Percentiles rank a stretch among this genome's conserved stretches.
Evolutionary conservation across 2,329 filamentous ascomycete genomes (phyloP).

Genomic region (Aureobasidium leucospermi): DNA sequence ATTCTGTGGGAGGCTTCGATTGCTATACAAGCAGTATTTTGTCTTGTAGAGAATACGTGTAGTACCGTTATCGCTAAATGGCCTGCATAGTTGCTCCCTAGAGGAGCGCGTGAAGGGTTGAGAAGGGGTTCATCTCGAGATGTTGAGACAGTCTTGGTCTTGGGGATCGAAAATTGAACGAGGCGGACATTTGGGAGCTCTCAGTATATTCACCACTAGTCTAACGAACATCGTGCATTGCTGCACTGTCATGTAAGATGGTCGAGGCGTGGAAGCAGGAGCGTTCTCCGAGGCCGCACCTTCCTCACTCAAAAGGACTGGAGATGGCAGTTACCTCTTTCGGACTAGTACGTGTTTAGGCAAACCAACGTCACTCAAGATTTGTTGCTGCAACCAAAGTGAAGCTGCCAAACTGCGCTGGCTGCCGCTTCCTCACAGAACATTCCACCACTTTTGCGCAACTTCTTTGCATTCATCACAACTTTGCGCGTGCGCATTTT

Average conservation of each 20-base stretch:
- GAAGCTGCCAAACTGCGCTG: background rate
- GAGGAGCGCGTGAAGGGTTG: background rate
- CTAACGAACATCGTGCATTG: too few relatives aligned
- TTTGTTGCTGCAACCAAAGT: constrained; percentile 2
- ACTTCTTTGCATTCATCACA: background rate
- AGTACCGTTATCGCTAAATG: background rate
- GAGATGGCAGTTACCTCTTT: background rate
- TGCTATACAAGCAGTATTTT: too few relatives aligned
- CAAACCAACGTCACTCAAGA: constrained; percentile 5
- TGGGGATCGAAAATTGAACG: too few relatives aligned
- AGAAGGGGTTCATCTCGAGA: background rate
- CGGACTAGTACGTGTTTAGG: constrained; percentile 1
- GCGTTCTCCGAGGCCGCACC: too few relatives aligned
- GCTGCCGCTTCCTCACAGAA: background rate
- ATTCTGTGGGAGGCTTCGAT: too few relatives aligned
- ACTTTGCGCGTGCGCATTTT: background rate
- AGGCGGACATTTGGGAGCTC: too few relatives aligned
- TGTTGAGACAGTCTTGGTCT: too few relatives aligned
- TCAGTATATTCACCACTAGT: too few relatives aligned
- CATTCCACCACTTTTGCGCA: background rate
- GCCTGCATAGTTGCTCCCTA: background rate
- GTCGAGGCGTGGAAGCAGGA: too few relatives aligned
- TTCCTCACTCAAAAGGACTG: background rate
- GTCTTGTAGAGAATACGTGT: too few relatives aligned
- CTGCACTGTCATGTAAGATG: too few relatives aligned